A percentile compares a stretch with the other conserved stretches of the same genome.
Evolutionary conservation across 2,329 filamentous ascomycete genomes (phyloP).

Genomic region (Aspergillaceae sp.): DNA sequence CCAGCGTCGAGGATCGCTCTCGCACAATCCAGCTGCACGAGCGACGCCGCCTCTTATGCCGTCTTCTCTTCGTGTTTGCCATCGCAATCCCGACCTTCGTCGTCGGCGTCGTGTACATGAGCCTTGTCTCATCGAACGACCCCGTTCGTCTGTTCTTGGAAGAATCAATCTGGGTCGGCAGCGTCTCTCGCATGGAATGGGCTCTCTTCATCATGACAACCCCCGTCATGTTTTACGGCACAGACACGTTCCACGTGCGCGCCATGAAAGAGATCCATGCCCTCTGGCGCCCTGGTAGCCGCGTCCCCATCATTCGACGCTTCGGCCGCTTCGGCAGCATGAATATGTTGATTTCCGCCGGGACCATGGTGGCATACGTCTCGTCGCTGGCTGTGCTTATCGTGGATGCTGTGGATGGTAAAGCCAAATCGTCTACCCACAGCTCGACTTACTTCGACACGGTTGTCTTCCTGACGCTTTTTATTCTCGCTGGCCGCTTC

Average conservation of each 20-base stretch:
- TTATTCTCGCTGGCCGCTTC: conserved; percentile 58
- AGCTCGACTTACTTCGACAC: conserved; percentile 76
- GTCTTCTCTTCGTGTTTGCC: conserved; percentile 61
- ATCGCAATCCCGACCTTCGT: conserved; percentile 75
- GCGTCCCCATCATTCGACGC: conserved; percentile 60
- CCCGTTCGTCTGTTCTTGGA: conserved; percentile 57
- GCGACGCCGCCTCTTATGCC: conserved; percentile 57
- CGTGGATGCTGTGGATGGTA: conserved; percentile 38
- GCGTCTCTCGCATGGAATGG: conserved; percentile 66
- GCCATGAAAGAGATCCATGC: conserved; percentile 69
- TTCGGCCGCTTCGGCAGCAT: conserved; percentile 95
- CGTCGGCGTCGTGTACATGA: conserved; percentile 88
- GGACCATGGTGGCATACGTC: conserved; percentile 79
- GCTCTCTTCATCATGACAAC: conserved; percentile 73
- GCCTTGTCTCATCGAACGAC: conserved; percentile 56
- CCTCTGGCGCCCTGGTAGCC: conserved; percentile 69
- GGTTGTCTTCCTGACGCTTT: conserved; percentile 84
- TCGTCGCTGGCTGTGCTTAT: conserved; percentile 73
- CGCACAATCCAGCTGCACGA: conserved; percentile 63
- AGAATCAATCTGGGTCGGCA: conserved; percentile 59
- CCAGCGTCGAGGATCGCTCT: conserved; percentile 74
- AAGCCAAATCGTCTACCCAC: conserved; percentile 33
- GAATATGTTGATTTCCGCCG: conserved; percentile 86
- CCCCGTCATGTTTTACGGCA: conserved; percentile 77
- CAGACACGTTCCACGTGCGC: conserved; percentile 73